Percentiles rank a stretch among this genome's conserved stretches.
Conservation (phyloP, 1,284 basidiomycete genomes). For the Cutaneotrichosporon cutaneum region DNA sequence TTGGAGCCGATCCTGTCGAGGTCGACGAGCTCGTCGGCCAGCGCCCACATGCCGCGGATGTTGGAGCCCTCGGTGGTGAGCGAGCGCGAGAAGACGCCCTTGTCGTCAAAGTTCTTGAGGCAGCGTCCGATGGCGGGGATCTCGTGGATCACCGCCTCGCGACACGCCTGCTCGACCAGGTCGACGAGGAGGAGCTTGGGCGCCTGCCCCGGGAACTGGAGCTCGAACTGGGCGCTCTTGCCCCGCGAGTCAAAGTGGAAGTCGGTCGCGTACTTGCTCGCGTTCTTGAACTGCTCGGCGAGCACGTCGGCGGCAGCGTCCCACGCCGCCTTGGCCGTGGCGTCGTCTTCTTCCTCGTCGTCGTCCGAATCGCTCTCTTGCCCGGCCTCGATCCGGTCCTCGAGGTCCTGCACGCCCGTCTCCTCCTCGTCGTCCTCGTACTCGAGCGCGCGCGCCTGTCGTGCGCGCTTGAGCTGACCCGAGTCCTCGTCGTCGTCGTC, state of each 20-base stretch:
- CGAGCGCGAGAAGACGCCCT: constrained; percentile 51
- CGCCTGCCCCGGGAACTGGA: constrained; percentile 64
- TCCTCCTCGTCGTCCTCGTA: constrained; percentile 66
- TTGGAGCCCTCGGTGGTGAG: constrained; percentile 76
- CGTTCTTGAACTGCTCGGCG: constrained; percentile 56
- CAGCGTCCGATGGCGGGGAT: constrained; percentile 76
- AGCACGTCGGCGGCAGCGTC: constrained; percentile 50
- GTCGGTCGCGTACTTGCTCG: constrained; percentile 57
- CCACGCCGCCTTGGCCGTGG: constrained; percentile 56
- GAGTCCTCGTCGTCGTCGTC: constrained; percentile 76
- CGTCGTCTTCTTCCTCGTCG: constrained; percentile 50
- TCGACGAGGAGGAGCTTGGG: constrained; percentile 91
- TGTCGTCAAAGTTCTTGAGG: constrained; percentile 53
- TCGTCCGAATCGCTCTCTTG: constrained; percentile 47
- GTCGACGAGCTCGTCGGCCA: constrained; percentile 75
- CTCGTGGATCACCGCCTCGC: constrained; percentile 79
- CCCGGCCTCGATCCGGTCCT: constrained; percentile 64
- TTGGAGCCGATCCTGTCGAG: constrained; percentile 86
- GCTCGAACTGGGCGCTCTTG: constrained; percentile 69
- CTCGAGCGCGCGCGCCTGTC: constrained; percentile 66
- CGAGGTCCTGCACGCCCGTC: constrained; percentile 59
- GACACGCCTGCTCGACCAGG: constrained; percentile 80
- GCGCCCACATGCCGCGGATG: constrained; percentile 85
- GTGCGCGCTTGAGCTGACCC: constrained; percentile 63
- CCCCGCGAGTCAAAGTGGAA: constrained; percentile 71